Percentiles rank a stretch among this genome's conserved stretches.
Evolutionary conservation across 805 yeast species (phyloP).

Genomic region (Metschnikowia anglica): DNA sequence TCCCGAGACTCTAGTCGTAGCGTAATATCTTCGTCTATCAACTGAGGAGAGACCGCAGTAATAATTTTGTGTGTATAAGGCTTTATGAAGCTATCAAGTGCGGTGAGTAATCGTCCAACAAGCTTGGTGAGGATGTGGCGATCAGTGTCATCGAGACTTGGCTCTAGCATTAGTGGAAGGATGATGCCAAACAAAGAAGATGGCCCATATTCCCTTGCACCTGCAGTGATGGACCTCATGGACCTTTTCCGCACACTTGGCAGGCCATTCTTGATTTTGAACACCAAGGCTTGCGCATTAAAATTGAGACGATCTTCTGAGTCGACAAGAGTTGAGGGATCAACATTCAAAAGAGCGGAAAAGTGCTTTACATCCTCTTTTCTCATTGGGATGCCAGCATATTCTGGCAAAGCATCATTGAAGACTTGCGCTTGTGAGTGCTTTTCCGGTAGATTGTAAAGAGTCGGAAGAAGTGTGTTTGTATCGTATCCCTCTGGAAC

Average conservation of each 20-base stretch:
- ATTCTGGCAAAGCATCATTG: conserved; percentile 18
- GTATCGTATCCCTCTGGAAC: conserved; percentile 44
- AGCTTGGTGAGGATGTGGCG: conserved; percentile 79
- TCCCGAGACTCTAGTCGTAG: conserved; percentile 79
- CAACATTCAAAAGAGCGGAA: conserved; percentile 47
- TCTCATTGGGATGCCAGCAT: conserved; percentile 32
- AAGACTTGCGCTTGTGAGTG: conserved; percentile 27
- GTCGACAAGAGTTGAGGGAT: conserved; percentile 17
- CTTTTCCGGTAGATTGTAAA: conserved; percentile 53
- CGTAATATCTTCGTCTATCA: conserved; percentile 76
- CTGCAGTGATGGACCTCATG: conserved; percentile 61
- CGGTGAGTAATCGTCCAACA: conserved; percentile 64
- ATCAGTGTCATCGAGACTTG: conserved; percentile 73
- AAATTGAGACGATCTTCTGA: conserved; percentile 55
- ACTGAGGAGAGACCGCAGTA: conserved; percentile 71
- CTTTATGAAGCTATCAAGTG: conserved; percentile 59
- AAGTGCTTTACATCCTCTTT: conserved; percentile 72
- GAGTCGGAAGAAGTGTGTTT: conserved; percentile 26
- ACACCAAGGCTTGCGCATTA: conserved; percentile 58
- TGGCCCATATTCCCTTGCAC: conserved; percentile 67
- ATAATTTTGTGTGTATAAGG: conserved; percentile 76
- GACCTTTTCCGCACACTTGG: conserved; percentile 68
- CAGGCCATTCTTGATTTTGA: conserved; percentile 77
- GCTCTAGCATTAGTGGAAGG: conserved; percentile 75
- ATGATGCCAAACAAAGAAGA: conserved; percentile 63